Evolutionary conservation across 1,284 basidiomycete genomes (phyloP).

Genomic region (Phaffia rhodozyma): DNA sequence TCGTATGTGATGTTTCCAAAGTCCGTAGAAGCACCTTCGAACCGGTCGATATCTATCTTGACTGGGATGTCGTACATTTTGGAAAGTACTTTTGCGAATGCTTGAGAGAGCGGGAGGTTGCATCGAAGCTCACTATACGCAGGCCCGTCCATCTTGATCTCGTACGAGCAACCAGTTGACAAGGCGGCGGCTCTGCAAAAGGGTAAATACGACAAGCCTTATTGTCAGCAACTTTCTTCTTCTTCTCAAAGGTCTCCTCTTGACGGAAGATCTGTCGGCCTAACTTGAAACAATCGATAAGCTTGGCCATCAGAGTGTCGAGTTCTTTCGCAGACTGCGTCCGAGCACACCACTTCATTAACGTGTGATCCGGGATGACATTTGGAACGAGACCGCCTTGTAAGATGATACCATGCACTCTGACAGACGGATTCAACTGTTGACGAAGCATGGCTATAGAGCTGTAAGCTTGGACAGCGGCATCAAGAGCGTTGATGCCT

Average conservation of each 20-base stretch:
- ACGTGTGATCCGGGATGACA: conserved; percentile 70
- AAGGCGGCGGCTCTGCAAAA: conserved; percentile 51
- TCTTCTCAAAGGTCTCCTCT: too few relatives aligned
- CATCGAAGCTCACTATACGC: too few relatives aligned
- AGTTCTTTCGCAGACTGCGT: conserved; percentile 51
- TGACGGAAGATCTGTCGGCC: conserved; percentile 19
- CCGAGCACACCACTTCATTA: conserved; percentile 54
- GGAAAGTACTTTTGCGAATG: background rate
- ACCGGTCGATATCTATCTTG: background rate
- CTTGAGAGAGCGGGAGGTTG: background rate
- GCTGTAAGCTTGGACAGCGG: conserved; percentile 61
- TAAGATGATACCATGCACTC: conserved; percentile 77
- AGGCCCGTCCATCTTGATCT: conserved; percentile 35
- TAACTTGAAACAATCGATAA: conserved; percentile 53
- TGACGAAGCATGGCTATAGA: conserved; percentile 18
- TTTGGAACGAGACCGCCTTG: conserved; percentile 65
- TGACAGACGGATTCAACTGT: conserved; percentile 27
- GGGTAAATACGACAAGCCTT: too few relatives aligned
- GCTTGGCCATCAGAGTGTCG: conserved; percentile 41
- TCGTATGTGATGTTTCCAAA: background rate
- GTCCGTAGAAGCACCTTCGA: background rate
- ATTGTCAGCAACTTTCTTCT: too few relatives aligned
- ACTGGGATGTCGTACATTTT: background rate
- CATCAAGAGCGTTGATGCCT: conserved; percentile 68
- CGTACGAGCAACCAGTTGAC: conserved; percentile 54